phyloP scores from a whole-genome alignment of 495 filamentous ascomycete species.

The Penicillium subrubescens region DNA sequence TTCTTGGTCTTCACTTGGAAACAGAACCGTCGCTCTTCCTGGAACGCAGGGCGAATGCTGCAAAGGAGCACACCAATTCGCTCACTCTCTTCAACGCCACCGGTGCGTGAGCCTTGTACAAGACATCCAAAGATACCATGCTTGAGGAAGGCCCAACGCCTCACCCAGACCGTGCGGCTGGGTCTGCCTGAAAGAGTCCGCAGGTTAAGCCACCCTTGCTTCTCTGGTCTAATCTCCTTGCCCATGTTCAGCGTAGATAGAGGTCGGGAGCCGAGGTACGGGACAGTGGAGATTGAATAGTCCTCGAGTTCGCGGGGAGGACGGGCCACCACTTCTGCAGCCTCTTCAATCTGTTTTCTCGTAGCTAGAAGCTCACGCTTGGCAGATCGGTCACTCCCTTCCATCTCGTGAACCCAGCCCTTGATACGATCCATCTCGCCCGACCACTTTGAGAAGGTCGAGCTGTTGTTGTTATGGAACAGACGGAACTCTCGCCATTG shows the following conservation, averaged over 20 bases:
- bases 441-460: constrained; percentile 61
- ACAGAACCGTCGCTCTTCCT: constrained; percentile 93
- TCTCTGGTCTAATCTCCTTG: constrained; percentile 59
- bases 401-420: constrained; percentile 93
- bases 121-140: constrained; percentile 96
- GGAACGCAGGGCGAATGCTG: constrained; percentile 83
- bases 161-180: constrained; percentile 80
- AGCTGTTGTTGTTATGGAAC: constrained; percentile 60
- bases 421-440: constrained; percentile 86
- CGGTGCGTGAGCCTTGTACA: constrained; percentile 78
- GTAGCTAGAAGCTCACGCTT: constrained; percentile 76
- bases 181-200: constrained; percentile 85
- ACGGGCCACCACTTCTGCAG: constrained; percentile 64
- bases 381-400: constrained; percentile 75
- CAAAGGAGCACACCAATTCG: constrained; percentile 94
- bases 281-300: constrained; percentile 83
- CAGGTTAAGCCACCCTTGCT: constrained; percentile 93
- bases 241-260: constrained; percentile 55
- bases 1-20: constrained; percentile 99
- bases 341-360: constrained; percentile 80
- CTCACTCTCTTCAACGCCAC: constrained; percentile 91
- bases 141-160: constrained; percentile 93
- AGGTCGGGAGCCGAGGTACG: constrained; percentile 75
- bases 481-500: constrained; percentile 81
- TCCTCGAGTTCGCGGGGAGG: constrained; percentile 92